Evolutionary conservation across 2,329 filamentous ascomycete genomes (phyloP), one percentile per base, ranked within the genome.

Genomic region (Byssochlamys sp.): DNA sequence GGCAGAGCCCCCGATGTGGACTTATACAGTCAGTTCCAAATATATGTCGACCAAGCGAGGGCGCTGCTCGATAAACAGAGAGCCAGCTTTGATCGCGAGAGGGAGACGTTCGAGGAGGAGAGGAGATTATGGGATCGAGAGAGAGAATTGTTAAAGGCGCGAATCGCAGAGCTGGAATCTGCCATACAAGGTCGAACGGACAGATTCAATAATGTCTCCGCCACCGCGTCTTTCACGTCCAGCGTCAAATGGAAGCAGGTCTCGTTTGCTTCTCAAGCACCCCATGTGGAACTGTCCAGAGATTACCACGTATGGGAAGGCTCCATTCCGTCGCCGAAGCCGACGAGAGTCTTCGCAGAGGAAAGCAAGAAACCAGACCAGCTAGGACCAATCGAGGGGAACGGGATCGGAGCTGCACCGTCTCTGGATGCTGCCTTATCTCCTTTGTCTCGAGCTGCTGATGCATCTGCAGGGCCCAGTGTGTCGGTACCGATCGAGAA

Each of bases 401-500:
- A 69, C 58, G 66, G 63, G 7, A 55, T 61, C 7, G 65, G 65
- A 55, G 59, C 56, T 53, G 65, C 66, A 50, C 67, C 69, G 5
- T 75, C 73, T 52, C 66, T 76, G 12, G 73, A 76, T 58, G 70
- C 68, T 25, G 73, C 74, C 11, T 66, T 77, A 24, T 75, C 74
- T 4, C 71, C 73, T 3, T 66, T 67, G 51, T 66, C 70, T 35
- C 71, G 64, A 54, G 65, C 70, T 25, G 64, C 62, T 29, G 75
- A 75, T 54, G 64, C 64, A 7, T 58, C 65, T 10, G 56, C 63
- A 11, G 64, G 63, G 58, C 60, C 69, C 54, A 69, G 72, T 33
- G 66, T 77, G 7, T 70, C 75, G 2, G 73, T 78, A 54, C 76
- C 75, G 2, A 75, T 78, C 57, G 75, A 77, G 61, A 72, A 75